Percentiles rank a stretch among this genome's conserved stretches.
Conservation (phyloP, 108 stramenopile species). For the Seminavis robusta region DNA sequence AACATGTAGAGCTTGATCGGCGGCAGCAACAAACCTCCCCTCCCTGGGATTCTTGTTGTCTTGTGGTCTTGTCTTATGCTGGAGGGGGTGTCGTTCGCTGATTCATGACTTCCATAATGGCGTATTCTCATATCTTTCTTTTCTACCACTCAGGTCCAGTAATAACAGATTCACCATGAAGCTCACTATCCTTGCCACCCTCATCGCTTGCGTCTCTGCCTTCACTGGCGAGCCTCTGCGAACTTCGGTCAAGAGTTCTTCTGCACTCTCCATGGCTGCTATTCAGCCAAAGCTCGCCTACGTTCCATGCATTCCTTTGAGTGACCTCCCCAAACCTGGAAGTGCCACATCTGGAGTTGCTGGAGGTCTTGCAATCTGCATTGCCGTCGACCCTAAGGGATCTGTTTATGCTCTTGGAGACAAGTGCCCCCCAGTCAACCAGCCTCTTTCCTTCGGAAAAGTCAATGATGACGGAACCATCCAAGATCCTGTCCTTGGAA, state of each 20-base stretch:
- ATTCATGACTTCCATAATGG: no score
- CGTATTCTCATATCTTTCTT: no score
- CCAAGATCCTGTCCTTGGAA: slow-evolving; percentile 91
- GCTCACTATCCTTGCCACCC: slow-evolving; percentile 67
- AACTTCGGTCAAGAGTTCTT: slow-evolving; percentile 44
- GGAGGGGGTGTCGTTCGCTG: no score
- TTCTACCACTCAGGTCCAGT: no score
- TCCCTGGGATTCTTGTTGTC: no score
- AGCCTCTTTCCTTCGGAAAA: slow-evolving; percentile 92
- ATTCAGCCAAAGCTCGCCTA: slow-evolving; percentile 60
- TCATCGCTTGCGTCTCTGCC: slow-evolving; percentile 58
- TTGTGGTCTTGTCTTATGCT: no score
- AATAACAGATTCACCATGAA: slow-evolving; percentile 79
- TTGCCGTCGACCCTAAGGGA: slow-evolving; percentile 93
- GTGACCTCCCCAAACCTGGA: slow-evolving; percentile 85
- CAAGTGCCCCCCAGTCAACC: slow-evolving; percentile 96
- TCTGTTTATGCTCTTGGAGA: slow-evolving; percentile 92
- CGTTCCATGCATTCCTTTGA: slow-evolving; percentile 80
- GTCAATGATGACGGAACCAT: slow-evolving; percentile 79
- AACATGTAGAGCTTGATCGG: no score
- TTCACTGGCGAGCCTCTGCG: slow-evolving; percentile 45
- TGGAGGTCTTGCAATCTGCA: slow-evolving; percentile 93
- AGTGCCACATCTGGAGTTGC: slow-evolving; percentile 89
- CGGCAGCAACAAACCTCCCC: no score
- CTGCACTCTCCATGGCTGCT: slow-evolving; percentile 56